phyloP scores from a whole-genome alignment of 257 asterid species.

The Solanum bukasovii region DNA sequence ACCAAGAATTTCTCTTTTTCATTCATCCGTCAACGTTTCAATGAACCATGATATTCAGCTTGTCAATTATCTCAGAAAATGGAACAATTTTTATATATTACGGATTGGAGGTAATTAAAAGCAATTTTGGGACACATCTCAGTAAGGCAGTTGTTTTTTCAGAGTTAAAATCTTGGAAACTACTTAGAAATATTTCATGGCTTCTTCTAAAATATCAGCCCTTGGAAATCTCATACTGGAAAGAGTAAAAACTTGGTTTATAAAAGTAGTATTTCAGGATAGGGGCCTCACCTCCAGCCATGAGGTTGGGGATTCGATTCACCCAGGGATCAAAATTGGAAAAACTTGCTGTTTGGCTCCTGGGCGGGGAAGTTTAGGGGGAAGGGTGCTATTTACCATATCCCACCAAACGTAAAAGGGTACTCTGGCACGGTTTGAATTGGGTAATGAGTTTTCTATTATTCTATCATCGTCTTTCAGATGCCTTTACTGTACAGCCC shows the following conservation, averaged over 20 bases:
- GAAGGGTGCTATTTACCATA: background rate
- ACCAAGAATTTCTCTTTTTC: background rate
- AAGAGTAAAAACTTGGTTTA: background rate
- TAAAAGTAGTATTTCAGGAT: background rate
- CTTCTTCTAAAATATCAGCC: background rate
- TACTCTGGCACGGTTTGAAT: background rate
- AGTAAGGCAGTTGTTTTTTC: background rate
- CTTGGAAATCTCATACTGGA: background rate
- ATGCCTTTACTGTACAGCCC: background rate
- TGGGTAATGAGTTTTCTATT: background rate
- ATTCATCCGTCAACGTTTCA: background rate
- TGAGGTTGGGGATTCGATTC: background rate
- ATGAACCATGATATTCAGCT: background rate
- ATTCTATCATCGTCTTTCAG: background rate
- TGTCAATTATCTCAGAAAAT: background rate
- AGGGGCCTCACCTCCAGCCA: background rate
- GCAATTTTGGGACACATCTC: background rate
- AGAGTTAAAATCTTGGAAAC: background rate
- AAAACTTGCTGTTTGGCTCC: background rate
- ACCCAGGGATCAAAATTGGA: background rate
- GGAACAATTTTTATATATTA: background rate
- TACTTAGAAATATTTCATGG: background rate
- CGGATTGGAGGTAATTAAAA: background rate
- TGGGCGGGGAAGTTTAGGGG: background rate
- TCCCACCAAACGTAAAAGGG: background rate